Percentiles rank a stretch among this genome's conserved stretches.
These are phyloP conservation scores for Allomyces javanicus DNA, from an alignment of 192 early-diverging fungal genomes.

Conservation along the genomic window DNA sequence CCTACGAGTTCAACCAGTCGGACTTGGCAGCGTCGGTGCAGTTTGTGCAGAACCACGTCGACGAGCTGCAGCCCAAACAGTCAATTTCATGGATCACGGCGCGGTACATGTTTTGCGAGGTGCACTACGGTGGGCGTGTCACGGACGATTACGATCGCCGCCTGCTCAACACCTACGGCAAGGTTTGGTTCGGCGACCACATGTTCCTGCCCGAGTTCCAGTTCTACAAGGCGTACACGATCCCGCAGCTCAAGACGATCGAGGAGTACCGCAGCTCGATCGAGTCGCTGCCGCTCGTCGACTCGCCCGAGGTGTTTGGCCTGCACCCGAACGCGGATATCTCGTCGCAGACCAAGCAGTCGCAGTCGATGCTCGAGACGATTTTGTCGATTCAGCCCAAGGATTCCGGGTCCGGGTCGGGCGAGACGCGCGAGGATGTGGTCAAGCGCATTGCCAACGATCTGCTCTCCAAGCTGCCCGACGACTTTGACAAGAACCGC, in stretches of 20 bases:
- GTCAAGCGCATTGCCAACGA: slow-evolving; percentile 41
- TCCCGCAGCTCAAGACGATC: slow-evolving; percentile 39
- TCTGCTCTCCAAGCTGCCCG: slow-evolving; percentile 32
- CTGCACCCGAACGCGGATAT: slow-evolving; percentile 48
- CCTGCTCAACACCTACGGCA: slow-evolving; percentile 33
- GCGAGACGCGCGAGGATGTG: slow-evolving; percentile 42
- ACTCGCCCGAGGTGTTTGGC: slow-evolving; percentile 45
- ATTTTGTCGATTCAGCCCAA: slow-evolving; percentile 49
- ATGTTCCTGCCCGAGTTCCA: slow-evolving; percentile 42
- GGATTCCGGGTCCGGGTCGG: slow-evolving; percentile 28
- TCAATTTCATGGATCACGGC: slow-evolving; percentile 37
- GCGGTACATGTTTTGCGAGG: slow-evolving; percentile 47
- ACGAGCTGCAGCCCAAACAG: slow-evolving; percentile 42
- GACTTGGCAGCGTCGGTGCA: slow-evolving; percentile 42
- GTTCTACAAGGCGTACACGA: slow-evolving; percentile 43
- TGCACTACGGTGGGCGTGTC: slow-evolving; percentile 42
- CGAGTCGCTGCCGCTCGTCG: slow-evolving; percentile 31
- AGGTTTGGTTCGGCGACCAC: slow-evolving; percentile 49
- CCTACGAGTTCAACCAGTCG: slow-evolving; percentile 48
- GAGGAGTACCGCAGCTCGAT: slow-evolving; percentile 40
- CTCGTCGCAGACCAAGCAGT: slow-evolving; percentile 36
- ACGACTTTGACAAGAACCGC: slow-evolving; percentile 38
- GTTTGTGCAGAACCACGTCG: slow-evolving; percentile 48
- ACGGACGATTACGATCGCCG: slow-evolving; percentile 43
- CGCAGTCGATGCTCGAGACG: slow-evolving; percentile 37